Conservation (phyloP, 1,284 basidiomycete species). For the Irpex sp. region DNA sequence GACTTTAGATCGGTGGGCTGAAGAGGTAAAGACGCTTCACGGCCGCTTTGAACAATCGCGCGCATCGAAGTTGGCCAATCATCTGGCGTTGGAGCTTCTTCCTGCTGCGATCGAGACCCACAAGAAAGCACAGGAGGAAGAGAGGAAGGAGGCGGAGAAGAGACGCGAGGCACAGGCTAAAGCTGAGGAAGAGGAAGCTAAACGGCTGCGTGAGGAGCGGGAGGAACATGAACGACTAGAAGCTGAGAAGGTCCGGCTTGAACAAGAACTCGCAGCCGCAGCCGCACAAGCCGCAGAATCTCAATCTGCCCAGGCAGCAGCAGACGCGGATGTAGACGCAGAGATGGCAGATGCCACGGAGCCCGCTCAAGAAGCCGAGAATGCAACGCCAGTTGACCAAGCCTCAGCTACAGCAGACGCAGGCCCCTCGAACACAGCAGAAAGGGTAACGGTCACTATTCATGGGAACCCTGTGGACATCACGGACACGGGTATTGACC, state of each 20-base stretch:
- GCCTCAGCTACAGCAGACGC: conserved; percentile 16
- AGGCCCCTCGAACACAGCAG: conserved; percentile 35
- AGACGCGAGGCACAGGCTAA: conserved; percentile 37
- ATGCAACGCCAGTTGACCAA: conserved; percentile 6
- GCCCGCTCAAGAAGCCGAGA: conserved; percentile 7
- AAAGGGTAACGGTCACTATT: conserved; percentile 82
- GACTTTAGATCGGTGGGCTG: conserved; percentile 88
- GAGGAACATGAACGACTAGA: conserved; percentile 18
- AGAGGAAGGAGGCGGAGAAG: conserved; percentile 38
- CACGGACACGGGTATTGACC: conserved; percentile 98
- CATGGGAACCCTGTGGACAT: conserved; percentile 96
- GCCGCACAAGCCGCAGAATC: conserved; percentile 20
- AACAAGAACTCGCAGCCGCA: conserved; percentile 18
- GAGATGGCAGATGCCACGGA: conserved; percentile 39
- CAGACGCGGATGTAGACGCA: conserved; percentile 31
- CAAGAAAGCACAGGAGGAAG: conserved; percentile 44
- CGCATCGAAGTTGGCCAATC: conserved; percentile 65
- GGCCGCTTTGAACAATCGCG: conserved; percentile 70
- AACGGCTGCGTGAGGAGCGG: conserved; percentile 23
- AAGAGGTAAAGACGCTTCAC: conserved; percentile 83
- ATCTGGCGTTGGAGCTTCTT: conserved; percentile 77
- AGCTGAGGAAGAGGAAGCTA: conserved; percentile 30
- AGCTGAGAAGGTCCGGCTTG: conserved; percentile 24
- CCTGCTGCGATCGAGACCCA: conserved; percentile 72
- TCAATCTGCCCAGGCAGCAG: conserved; percentile 12